Base-by-base conservation (phyloP, 495 filamentous ascomycete species). In the Podospora pseudoanserina region DNA sequence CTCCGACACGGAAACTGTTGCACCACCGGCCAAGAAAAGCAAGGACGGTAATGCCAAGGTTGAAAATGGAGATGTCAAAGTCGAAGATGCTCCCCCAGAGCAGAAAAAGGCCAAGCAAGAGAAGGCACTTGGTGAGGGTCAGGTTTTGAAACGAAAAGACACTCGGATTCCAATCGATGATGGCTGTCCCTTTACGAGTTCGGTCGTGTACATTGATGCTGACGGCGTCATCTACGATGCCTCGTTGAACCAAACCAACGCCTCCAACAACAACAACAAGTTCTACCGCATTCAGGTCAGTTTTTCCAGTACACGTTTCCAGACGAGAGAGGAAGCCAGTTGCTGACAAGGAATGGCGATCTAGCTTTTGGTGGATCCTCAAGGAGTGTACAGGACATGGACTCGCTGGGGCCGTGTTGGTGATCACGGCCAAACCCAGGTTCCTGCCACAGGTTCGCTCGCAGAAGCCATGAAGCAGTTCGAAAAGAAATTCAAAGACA, bases 351-450 rank as follows among this genome's bases (percentile, higher is more conserved):
- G 2, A 16, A 3, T 32, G 5, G 7, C 4, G 0, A 32, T 7
- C 30, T 49, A 85, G 81, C 63, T 85, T 15, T 64, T 85, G 30
- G 71, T 72, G 1, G 73, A 72, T 62, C 26, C 67, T 5, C 65
- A 27, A 0, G 71, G 65, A 0, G 34, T 68, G 11, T 90, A 81
- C 78, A 69, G 79, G 23, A 84, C 85, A 5, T 91, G 89, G 88
- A 91, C 87, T 2, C 85, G 90, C 16, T 94, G 89, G 90, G 92
- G 92, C 13, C 85, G 92, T 18, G 91, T 94, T 7, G 92, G 92
- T 0, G 91, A 93, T 66, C 71, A 64, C 39, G 92, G 92, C 2
- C 87, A 91, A 71, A 83, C 74, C 6, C 81, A 83, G 1, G 66
- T 81, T 19, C 70, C 89, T 2, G 81, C 79, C 2, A 39, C 75